Evolutionary conservation across 305 asterid species (phyloP).

Genomic region (Vinca major): DNA sequence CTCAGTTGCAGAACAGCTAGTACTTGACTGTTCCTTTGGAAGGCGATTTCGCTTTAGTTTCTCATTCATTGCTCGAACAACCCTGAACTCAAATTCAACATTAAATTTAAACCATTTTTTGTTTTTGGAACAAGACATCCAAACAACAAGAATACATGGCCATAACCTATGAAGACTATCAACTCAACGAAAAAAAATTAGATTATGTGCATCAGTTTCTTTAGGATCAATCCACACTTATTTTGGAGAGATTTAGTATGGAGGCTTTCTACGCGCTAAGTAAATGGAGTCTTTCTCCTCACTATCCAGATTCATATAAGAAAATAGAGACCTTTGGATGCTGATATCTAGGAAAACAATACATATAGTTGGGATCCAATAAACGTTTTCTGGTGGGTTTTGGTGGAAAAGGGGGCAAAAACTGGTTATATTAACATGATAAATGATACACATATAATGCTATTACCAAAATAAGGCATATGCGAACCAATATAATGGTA

Average conservation of each 20-base stretch:
- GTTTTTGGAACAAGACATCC: background rate
- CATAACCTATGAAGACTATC: too few species aligned
- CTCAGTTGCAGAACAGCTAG: constrained; percentile 17
- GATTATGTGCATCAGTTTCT: background rate
- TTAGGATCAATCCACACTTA: background rate
- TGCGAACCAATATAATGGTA: too few species aligned
- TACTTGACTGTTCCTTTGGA: constrained; percentile 34
- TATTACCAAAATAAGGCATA: too few species aligned
- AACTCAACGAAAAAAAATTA: background rate
- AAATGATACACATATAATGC: too few species aligned
- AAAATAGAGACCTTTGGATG: background rate
- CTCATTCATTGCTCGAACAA: constrained; percentile 94
- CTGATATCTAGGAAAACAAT: background rate
- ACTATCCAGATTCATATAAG: background rate
- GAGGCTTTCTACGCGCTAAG: background rate
- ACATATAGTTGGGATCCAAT: background rate
- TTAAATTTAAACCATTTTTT: background rate
- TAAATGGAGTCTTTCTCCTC: background rate
- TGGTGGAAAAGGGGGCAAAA: background rate
- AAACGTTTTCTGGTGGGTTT: background rate
- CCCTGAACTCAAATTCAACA: constrained; percentile 33
- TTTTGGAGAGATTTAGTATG: background rate
- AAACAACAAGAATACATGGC: constrained; percentile 6
- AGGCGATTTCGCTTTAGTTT: constrained; percentile 80
- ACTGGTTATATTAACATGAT: too few species aligned